Percentiles rank a stretch among this genome's conserved stretches.
Evolutionary conservation across 768 basidiomycete genomes (phyloP).

Genomic region (Ephemerocybe angulata): DNA sequence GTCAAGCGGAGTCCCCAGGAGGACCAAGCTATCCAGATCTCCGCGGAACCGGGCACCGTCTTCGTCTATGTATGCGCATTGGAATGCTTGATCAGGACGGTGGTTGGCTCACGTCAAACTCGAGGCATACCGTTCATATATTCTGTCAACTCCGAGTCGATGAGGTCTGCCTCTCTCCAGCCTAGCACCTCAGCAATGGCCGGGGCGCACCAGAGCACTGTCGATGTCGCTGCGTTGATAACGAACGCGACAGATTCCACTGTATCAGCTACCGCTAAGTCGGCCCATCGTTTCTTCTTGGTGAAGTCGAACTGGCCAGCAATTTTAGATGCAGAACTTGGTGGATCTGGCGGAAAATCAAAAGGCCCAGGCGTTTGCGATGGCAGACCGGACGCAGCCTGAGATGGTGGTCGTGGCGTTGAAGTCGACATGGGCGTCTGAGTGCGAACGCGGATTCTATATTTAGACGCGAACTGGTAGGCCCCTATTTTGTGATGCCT

Average conservation of each 20-base stretch:
- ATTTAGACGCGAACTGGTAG: conserved; percentile 2
- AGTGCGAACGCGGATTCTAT: conserved; percentile 4
- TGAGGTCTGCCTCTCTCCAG: conserved; percentile 69
- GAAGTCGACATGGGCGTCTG: conserved; percentile 12
- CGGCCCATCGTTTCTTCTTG: conserved; percentile 83
- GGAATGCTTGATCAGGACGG: neutral
- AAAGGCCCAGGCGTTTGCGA: too few relatives aligned
- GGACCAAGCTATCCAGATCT: conserved; percentile 55
- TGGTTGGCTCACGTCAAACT: neutral
- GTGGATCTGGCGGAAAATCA: too few relatives aligned
- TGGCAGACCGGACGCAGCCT: neutral
- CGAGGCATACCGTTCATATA: conserved; percentile 55
- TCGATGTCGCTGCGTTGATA: conserved; percentile 56
- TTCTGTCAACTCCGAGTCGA: conserved; percentile 63
- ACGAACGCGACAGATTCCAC: conserved; percentile 70
- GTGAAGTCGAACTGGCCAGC: conserved; percentile 70
- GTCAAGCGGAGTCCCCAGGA: conserved; percentile 46
- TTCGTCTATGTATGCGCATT: conserved; percentile 37
- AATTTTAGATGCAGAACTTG: too few relatives aligned
- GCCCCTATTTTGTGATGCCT: neutral
- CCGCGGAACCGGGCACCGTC: conserved; percentile 56
- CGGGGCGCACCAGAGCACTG: conserved; percentile 62
- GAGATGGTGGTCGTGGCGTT: neutral
- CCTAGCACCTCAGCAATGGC: conserved; percentile 71
- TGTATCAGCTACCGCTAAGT: conserved; percentile 72